These are phyloP conservation scores for Mycena chlorophos DNA, from an alignment of 768 basidiomycete species.

Conservation along the genomic window DNA sequence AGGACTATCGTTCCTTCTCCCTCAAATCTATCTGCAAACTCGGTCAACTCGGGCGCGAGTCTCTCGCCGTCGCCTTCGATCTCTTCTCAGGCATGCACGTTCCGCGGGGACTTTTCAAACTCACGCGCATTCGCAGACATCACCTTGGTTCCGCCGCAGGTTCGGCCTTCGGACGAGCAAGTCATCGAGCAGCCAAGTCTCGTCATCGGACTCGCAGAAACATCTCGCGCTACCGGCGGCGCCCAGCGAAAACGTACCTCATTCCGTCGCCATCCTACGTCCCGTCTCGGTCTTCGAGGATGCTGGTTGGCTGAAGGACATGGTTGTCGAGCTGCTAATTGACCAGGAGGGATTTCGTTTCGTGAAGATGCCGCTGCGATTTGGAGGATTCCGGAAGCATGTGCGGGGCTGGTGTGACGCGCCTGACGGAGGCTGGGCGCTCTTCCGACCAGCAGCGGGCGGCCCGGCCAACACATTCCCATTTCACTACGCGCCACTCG, in stretches of 20 bases:
- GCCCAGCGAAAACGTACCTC: neutral
- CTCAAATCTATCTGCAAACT: neutral
- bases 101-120: no score
- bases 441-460: constrained; percentile 62
- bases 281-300: constrained; percentile 34
- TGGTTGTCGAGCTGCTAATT: constrained; percentile 63
- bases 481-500: constrained; percentile 74
- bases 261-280: constrained; percentile 15
- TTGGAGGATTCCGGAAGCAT: constrained; percentile 48
- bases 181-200: constrained; percentile 7
- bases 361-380: constrained; percentile 57
- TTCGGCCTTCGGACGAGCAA: constrained; percentile 7
- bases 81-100: no score
- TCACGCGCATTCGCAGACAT: no score
- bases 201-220: neutral
- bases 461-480: constrained; percentile 60
- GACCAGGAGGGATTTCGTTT: constrained; percentile 85
- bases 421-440: constrained; percentile 49
- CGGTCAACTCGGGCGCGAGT: neutral
- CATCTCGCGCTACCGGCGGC: neutral
- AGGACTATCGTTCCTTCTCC: neutral
- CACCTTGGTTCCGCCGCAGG: constrained; percentile 11
- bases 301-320: constrained; percentile 54
- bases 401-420: constrained; percentile 28
- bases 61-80: neutral